Evolutionary conservation across 345 rosid genomes (phyloP), one percentile per base, ranked within the genome.

Genomic region (Dovyalis caffra): DNA sequence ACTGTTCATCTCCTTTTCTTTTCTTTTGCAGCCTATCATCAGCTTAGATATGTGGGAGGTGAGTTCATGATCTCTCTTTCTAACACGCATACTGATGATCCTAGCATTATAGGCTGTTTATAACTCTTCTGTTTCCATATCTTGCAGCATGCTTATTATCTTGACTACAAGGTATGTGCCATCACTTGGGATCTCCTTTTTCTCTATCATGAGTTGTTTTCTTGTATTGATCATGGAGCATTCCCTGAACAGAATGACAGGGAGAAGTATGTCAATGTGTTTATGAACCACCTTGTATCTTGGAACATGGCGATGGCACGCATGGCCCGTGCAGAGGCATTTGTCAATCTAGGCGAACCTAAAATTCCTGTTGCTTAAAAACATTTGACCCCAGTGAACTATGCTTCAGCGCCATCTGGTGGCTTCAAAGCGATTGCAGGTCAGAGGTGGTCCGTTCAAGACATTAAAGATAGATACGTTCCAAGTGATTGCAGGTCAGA

Each of bases 11-110:
- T 88, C 64, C 75, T 60, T 69, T 69, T 65, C 81, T 78, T 47
- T 87, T 18, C 49, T 43, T 79, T 53, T 84, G 86, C 94, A 95
- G 99, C 99, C 99, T 33, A 87, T 95, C 79, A 85, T 92, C 87
- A 66, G 82, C 81, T 85, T 95, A 81, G 99, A 95, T 83, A 80
- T 89, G 86, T 92, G 99, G 97, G 97, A 95, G 92, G 99, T 92
- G 86, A 86, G 78, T 51, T 4, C 20, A 23, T 40, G 0, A 8
- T 65, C 45, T 69, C 74, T 71, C 49, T 74, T 79, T 71, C 74
- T 26, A 8, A 15, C 56, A 8, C 8, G 25, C 23, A 63, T 31
- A 23, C 35, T 26, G 35, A 29, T 76, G 45, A 0, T 76, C 62
- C 53, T 37, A 26, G n/a, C 37, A 11, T 53, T 37, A 18, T 31